Evolutionary conservation across 2,329 filamentous ascomycete genomes (phyloP).

Genomic region (Xylariaceae sp.): DNA sequence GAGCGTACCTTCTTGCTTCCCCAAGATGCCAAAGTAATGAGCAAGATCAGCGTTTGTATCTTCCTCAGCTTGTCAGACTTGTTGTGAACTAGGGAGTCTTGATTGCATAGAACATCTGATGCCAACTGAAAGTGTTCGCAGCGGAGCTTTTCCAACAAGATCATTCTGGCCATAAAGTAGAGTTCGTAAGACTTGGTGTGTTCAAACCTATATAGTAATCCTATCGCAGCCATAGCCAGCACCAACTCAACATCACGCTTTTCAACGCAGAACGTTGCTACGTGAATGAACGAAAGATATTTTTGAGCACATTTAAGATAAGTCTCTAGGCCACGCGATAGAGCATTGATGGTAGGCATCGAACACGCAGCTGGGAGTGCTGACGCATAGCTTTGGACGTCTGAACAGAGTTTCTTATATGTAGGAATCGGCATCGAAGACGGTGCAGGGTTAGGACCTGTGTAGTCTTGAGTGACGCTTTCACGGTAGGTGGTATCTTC

Average conservation of each 20-base stretch:
- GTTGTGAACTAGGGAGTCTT: background rate
- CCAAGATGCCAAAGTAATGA: slow-evolving; percentile 39
- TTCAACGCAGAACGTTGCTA: slow-evolving; percentile 52
- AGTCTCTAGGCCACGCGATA: slow-evolving; percentile 56
- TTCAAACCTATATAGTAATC: slow-evolving; percentile 57
- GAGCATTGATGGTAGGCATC: slow-evolving; percentile 53
- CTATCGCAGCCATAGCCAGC: slow-evolving; percentile 56
- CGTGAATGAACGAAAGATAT: slow-evolving; percentile 58
- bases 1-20: slow-evolving; percentile 26
- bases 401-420: slow-evolving; percentile 21
- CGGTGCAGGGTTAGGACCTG: slow-evolving; percentile 14
- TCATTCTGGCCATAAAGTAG: slow-evolving; percentile 61
- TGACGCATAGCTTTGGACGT: slow-evolving; percentile 27
- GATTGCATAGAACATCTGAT: slow-evolving; percentile 15
- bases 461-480: background rate
- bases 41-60: slow-evolving; percentile 47
- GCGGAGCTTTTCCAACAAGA: slow-evolving; percentile 58
- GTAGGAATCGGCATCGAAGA: slow-evolving; percentile 24
- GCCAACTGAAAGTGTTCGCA: slow-evolving; percentile 53
- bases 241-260: slow-evolving; percentile 54
- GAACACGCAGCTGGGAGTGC: slow-evolving; percentile 53
- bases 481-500: background rate
- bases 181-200: slow-evolving; percentile 57
- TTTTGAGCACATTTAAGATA: slow-evolving; percentile 58
- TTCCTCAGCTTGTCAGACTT: slow-evolving; percentile 38